A percentile compares a stretch with the other conserved stretches of the same genome.
Evolutionary conservation across 805 yeast species (phyloP).

Genomic region (Zygosaccharomyces lentus): DNA sequence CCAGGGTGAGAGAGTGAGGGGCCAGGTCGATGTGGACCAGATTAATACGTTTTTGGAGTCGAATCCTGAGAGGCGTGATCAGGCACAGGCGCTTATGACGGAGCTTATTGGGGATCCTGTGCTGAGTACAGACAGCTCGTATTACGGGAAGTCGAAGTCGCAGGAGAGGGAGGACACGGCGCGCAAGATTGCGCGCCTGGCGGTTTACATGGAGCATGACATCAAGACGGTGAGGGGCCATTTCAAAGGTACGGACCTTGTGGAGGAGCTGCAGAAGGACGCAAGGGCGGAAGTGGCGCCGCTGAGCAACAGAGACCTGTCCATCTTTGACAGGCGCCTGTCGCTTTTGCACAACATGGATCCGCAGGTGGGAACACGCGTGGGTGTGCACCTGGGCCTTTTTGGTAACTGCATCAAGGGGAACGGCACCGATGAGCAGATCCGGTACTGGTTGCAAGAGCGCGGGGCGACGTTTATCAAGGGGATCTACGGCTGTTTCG

Average conservation of each 20-base stretch:
- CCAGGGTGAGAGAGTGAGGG: slow-evolving; percentile 42
- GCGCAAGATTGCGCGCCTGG: slow-evolving; percentile 54
- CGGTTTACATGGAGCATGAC: slow-evolving; percentile 53
- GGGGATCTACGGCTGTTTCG: slow-evolving; percentile 80
- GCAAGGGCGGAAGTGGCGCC: slow-evolving; percentile 12
- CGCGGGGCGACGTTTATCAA: slow-evolving; percentile 58
- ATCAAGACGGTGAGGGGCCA: slow-evolving; percentile 25
- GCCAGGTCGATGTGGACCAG: slow-evolving; percentile 41
- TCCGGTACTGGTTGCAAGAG: slow-evolving; percentile 73
- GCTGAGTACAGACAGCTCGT: slow-evolving; percentile 47
- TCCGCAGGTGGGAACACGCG: slow-evolving; percentile 74
- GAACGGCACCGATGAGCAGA: slow-evolving; percentile 81
- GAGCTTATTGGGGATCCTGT: slow-evolving; percentile 67
- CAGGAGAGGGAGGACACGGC: slow-evolving; percentile 60
- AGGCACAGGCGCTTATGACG: slow-evolving; percentile 47
- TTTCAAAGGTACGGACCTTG: slow-evolving; percentile 24
- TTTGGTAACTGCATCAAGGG: slow-evolving; percentile 80
- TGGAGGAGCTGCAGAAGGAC: slow-evolving; percentile 25
- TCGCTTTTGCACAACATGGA: slow-evolving; percentile 62
- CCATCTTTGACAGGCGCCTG: slow-evolving; percentile 52
- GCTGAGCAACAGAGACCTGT: slow-evolving; percentile 26
- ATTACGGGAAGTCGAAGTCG: slow-evolving; percentile 54
- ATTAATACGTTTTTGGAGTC: slow-evolving; percentile 58
- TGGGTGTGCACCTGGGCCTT: slow-evolving; percentile 84
- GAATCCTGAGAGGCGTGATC: slow-evolving; percentile 41